These are phyloP conservation scores for Schizothecium vesticola DNA, from an alignment of 495 filamentous ascomycete species.

Conservation along the genomic window DNA sequence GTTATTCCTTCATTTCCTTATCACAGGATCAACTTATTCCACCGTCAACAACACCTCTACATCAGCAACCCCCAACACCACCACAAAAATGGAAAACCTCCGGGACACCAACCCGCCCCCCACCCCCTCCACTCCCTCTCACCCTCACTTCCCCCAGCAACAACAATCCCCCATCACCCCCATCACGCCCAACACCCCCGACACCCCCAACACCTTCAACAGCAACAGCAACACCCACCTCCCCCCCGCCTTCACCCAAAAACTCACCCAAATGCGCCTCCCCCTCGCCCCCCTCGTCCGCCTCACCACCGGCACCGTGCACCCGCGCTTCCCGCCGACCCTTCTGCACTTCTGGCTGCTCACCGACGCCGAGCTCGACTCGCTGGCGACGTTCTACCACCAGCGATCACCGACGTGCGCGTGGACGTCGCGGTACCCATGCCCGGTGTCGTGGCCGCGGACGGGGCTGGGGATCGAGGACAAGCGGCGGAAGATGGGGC, in stretches of 20 bases:
- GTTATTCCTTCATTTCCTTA: not conserved
- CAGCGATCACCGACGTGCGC: slow-evolving; percentile 52
- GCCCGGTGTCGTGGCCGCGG: slow-evolving; percentile 38
- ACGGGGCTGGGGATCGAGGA: slow-evolving; percentile 43
- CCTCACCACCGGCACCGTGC: slow-evolving; percentile 52
- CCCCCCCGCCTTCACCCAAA: slow-evolving; percentile 34
- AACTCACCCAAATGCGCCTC: slow-evolving; percentile 44
- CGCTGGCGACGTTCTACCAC: slow-evolving; percentile 69
- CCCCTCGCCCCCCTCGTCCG: slow-evolving; percentile 53
- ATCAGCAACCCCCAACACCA: not conserved
- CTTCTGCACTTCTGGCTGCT: slow-evolving; percentile 71
- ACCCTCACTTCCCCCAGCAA: not conserved
- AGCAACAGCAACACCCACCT: not conserved
- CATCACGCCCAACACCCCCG: slow-evolving; percentile 3
- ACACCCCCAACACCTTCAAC: not conserved
- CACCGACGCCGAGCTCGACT: slow-evolving; percentile 63
- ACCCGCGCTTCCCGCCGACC: slow-evolving; percentile 61
- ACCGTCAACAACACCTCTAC: not conserved
- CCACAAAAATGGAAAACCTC: not conserved
- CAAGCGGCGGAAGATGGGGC: slow-evolving; percentile 57
- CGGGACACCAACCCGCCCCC: not conserved
- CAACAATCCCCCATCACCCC: not conserved
- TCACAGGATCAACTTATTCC: not conserved
- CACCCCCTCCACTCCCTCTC: not conserved
- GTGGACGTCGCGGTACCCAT: slow-evolving; percentile 60